Percentiles rank a stretch among this genome's conserved stretches.
phyloP scores from a whole-genome alignment of 495 filamentous ascomycete species.

The Penicillium chermesinum region DNA sequence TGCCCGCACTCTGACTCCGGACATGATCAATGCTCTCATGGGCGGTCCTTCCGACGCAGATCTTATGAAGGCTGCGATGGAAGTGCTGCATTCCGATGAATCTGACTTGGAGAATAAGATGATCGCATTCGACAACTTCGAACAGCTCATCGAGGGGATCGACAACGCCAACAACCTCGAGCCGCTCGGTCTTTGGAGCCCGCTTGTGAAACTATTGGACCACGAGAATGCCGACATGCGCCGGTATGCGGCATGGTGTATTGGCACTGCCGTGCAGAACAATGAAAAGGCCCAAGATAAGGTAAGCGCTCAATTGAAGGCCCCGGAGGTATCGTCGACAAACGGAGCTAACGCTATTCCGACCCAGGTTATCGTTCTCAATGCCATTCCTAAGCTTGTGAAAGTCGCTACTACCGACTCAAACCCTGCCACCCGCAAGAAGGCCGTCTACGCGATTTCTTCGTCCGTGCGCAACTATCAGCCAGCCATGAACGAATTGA shows the following conservation, averaged over 20 bases:
- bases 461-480: constrained; percentile 81
- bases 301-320: constrained; percentile 26
- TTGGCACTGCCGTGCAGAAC: constrained; percentile 93
- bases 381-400: constrained; percentile 65
- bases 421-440: constrained; percentile 66
- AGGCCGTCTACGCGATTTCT: constrained; percentile 83
- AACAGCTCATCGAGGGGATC: constrained; percentile 82
- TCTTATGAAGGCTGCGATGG: constrained; percentile 80
- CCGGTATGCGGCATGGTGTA: constrained; percentile 83
- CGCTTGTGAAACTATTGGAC: constrained; percentile 62
- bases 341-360: constrained; percentile 15
- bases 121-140: constrained; percentile 92
- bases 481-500: constrained; percentile 57
- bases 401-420: constrained; percentile 55
- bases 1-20: constrained; percentile 50
- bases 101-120: constrained; percentile 70
- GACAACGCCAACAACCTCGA: constrained; percentile 95
- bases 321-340: background rate
- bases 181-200: constrained; percentile 71
- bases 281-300: constrained; percentile 78
- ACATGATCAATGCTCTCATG: constrained; percentile 67
- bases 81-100: constrained; percentile 58
- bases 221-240: constrained; percentile 67
- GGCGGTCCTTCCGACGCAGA: constrained; percentile 82
- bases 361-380: constrained; percentile 56